Percentiles rank a stretch among this genome's conserved stretches.
Evolutionary conservation across 1,284 basidiomycete genomes (phyloP).

Genomic region (Boletus sp.): DNA sequence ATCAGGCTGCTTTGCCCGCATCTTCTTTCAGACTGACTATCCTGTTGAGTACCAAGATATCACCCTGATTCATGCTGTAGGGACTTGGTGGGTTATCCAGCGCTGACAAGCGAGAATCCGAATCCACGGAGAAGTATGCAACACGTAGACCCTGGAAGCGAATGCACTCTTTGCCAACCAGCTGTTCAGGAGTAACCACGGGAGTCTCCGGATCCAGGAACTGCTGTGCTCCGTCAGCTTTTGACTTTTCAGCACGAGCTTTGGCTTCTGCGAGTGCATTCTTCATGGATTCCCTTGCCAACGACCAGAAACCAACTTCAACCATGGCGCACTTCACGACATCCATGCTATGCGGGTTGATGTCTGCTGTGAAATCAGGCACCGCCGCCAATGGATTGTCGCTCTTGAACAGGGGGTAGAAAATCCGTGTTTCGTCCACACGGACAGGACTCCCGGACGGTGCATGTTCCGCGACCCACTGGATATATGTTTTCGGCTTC

Average conservation of each 20-base stretch:
- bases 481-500: conserved; percentile 95
- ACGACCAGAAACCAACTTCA: conserved; percentile 86
- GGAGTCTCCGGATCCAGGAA: conserved; percentile 48
- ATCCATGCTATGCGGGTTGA: conserved; percentile 79
- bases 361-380: conserved; percentile 70
- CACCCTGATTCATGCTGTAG: conserved; percentile 55
- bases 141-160: conserved; percentile 96
- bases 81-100: conserved; percentile 52
- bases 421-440: conserved; percentile 89
- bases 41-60: conserved; percentile 84
- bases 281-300: conserved; percentile 68
- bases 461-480: conserved; percentile 92
- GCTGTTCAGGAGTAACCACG: conserved; percentile 71
- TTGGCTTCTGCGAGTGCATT: conserved; percentile 69
- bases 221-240: conserved; percentile 38
- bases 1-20: conserved; percentile 60
- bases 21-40: conserved; percentile 97
- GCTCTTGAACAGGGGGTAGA: conserved; percentile 91
- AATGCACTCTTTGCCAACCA: conserved; percentile 90
- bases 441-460: conserved; percentile 76
- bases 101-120: conserved; percentile 67
- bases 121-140: conserved; percentile 94
- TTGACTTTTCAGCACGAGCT: conserved; percentile 58
- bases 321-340: conserved; percentile 78
- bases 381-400: conserved; percentile 78